Evolutionary conservation across 192 early-diverging fungal genomes (phyloP), one percentile per base, ranked within the genome.

Genomic region (Coemansia sp.): DNA sequence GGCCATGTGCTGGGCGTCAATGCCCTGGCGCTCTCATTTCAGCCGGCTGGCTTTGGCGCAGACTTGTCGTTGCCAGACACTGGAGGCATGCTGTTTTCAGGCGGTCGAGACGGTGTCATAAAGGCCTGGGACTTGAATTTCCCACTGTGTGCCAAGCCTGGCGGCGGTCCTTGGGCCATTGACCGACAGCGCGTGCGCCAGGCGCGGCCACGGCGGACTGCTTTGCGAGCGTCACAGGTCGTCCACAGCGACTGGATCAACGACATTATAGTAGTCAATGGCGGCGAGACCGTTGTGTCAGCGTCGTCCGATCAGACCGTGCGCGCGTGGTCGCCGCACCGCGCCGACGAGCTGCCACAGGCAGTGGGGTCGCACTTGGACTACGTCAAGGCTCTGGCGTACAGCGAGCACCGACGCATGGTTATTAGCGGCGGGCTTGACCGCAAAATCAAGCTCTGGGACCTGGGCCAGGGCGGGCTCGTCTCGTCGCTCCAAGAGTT

Each of bases 181-280:
- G 70, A 71, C 58, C 65, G 84, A 32, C 60, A 67, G 51, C 60
- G 43, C 31, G 61, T 59, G 10, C 69, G 77, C 32, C 46, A 68
- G 62, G 59, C 45, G 32, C 72, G 77, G 25, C 85, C 85, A 31
- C n/a, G 56, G 7, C 84, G 81, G 45, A 86, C 94, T 4, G 88
- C 89, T 2, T 88, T 88, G 65, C 76, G 88, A 12, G 85, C 84
- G 17, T 88, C 87, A 27, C 92, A 85, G 59, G 86, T 92, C 68
- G 86, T 92, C 54, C 97, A 99, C 67, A 91, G 89, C 7, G 96
- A 98, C 77, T 99, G 97, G 97, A 91, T 99, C 7, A 99, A 98
- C 74, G 97, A 97, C 61, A 86, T 99, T 46, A 87, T 70, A 9
- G 73, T 63, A 22, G 65, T 70, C 24, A 79, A 70, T 37, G 62